phyloP scores from a whole-genome alignment of 441 rosid genomes.

The Biscutella laevigata region DNA sequence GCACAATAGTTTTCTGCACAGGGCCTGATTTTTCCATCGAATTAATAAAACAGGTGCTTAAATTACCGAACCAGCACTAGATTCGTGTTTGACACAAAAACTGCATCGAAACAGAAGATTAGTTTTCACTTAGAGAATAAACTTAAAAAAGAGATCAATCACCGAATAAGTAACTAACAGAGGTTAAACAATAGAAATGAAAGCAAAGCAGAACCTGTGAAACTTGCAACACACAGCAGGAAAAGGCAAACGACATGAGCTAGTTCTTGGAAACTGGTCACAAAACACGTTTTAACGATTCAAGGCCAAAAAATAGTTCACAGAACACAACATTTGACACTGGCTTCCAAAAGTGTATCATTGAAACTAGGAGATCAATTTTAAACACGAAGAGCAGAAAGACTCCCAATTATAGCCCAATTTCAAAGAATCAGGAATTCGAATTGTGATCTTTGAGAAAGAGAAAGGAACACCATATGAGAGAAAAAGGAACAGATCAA shows the following conservation, averaged over 20 bases:
- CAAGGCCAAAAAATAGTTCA: neutral
- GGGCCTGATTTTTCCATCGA: slow-evolving; percentile 23
- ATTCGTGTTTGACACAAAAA: neutral
- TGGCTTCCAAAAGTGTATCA: neutral
- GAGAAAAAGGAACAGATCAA: no score
- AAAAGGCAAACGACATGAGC: neutral
- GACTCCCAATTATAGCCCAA: no score
- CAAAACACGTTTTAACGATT: neutral
- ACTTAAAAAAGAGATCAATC: neutral
- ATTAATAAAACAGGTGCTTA: neutral
- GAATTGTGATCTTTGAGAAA: no score
- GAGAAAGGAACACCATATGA: no score
- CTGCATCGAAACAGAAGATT: slow-evolving; percentile 11
- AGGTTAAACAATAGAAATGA: neutral
- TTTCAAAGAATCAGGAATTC: no score
- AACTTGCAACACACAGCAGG: neutral
- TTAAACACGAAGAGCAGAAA: neutral
- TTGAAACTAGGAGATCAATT: neutral
- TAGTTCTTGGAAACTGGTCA: neutral
- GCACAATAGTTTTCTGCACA: slow-evolving; percentile 22
- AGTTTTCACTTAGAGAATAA: neutral
- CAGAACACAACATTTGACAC: neutral
- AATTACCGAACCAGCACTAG: neutral
- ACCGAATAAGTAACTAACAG: neutral
- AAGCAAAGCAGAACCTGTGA: neutral